Evolutionary conservation across 768 basidiomycete genomes (phyloP).

Genomic region (Calocybe gangraenosa): DNA sequence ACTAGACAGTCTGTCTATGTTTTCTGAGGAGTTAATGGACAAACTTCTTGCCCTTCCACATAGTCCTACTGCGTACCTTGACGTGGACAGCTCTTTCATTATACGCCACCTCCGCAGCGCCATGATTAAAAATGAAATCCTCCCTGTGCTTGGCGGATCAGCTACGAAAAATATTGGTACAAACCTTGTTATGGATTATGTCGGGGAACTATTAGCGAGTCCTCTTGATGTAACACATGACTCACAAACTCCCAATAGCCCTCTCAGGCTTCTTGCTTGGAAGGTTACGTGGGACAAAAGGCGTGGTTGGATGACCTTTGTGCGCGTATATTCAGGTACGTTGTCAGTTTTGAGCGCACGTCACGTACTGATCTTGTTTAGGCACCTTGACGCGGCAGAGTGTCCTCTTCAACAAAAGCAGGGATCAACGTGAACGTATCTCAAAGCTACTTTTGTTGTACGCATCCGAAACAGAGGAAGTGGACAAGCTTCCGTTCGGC

Average conservation of each 20-base stretch:
- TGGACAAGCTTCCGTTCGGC: constrained; percentile 76
- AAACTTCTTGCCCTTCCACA: constrained; percentile 53
- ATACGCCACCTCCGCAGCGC: constrained; percentile 64
- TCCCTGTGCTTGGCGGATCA: constrained; percentile 83
- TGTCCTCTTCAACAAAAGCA: constrained; percentile 57
- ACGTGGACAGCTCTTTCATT: constrained; percentile 48
- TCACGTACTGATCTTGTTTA: constrained; percentile 21
- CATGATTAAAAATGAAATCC: constrained; percentile 57
- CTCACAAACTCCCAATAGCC: constrained; percentile 38
- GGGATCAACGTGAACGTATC: constrained; percentile 66
- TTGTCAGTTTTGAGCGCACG: constrained; percentile 7
- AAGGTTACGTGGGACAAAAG: constrained; percentile 85
- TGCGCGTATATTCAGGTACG: constrained; percentile 83
- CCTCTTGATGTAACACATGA: constrained; percentile 62
- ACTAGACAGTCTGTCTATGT: constrained; percentile 77
- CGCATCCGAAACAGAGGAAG: constrained; percentile 71
- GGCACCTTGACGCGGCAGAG: constrained; percentile 68
- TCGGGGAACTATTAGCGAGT: constrained; percentile 74
- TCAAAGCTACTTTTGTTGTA: constrained; percentile 77
- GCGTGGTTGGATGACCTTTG: constrained; percentile 89
- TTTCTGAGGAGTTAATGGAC: constrained; percentile 79
- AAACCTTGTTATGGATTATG: constrained; percentile 75
- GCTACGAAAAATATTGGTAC: constrained; percentile 81
- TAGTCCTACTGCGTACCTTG: constrained; percentile 60
- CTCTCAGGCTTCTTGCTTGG: constrained; percentile 73